phyloP scores from a whole-genome alignment of 2,329 filamentous ascomycete species.

The Trichophyton simii region DNA sequence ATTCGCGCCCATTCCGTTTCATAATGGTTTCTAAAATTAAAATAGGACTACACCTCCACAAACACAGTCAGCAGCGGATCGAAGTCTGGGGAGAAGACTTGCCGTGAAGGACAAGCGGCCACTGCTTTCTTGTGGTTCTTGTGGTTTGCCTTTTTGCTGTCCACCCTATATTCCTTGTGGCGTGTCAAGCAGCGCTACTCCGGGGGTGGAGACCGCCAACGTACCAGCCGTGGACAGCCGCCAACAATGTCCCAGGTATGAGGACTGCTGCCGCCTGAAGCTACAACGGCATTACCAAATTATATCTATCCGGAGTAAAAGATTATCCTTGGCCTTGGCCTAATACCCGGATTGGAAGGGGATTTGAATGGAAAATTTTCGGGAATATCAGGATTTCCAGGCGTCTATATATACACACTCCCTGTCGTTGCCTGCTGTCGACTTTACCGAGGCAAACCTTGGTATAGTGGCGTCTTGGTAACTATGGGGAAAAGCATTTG shows the following conservation, averaged over 20 bases:
- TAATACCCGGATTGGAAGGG: not conserved
- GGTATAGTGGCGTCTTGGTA: not conserved
- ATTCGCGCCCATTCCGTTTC: not conserved
- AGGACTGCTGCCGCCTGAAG: not conserved
- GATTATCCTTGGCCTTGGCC: not conserved
- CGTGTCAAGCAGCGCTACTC: slow-evolving; percentile 19
- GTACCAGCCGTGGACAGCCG: slow-evolving; percentile 1
- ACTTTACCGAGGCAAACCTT: not conserved
- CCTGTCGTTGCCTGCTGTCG: not conserved
- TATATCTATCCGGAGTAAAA: not conserved
- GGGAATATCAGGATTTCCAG: not conserved
- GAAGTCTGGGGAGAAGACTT: slow-evolving; percentile 27
- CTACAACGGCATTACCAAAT: not conserved
- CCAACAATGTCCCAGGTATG: slow-evolving; percentile 15
- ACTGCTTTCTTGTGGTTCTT: slow-evolving; percentile 42
- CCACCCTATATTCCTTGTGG: slow-evolving; percentile 30
- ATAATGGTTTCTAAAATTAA: not conserved
- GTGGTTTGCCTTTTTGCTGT: slow-evolving; percentile 34
- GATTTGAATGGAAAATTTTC: not conserved
- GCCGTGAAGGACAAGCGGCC: slow-evolving; percentile 40
- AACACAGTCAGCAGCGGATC: slow-evolving; percentile 38
- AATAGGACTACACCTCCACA: slow-evolving; percentile 18
- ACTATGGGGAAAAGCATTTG: not conserved
- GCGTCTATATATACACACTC: not conserved
- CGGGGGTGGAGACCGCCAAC: slow-evolving; percentile 9